Percentiles rank a stretch among this genome's conserved stretches.
These are phyloP conservation scores for Leptographium radiaticola DNA, from an alignment of 2,329 filamentous ascomycete genomes.

Conservation along the genomic window DNA sequence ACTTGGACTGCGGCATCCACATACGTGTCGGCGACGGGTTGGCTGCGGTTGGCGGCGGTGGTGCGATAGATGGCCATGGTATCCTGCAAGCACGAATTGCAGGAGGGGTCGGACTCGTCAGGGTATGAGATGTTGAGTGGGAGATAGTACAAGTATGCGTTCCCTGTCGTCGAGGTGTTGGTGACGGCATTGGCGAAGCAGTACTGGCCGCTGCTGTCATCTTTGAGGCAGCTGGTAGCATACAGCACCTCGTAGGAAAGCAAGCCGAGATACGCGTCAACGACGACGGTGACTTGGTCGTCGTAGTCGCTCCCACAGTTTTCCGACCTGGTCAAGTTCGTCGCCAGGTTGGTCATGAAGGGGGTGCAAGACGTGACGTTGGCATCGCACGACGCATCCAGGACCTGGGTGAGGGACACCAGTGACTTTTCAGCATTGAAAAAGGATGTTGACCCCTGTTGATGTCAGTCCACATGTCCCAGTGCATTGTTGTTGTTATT, in stretches of 20 bases:
- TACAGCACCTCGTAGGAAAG: constrained; percentile 67
- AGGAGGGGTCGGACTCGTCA: constrained; percentile 53
- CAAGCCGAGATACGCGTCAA: constrained; percentile 64
- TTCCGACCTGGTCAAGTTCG: constrained; percentile 43
- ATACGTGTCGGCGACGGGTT: constrained; percentile 59
- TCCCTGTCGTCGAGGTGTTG: constrained; percentile 55
- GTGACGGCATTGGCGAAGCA: constrained; percentile 76
- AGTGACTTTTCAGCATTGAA: constrained; percentile 66
- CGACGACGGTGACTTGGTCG: constrained; percentile 53
- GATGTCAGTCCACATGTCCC: too few species aligned
- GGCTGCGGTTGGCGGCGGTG: constrained; percentile 50
- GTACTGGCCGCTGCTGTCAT: constrained; percentile 53
- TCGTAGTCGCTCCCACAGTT: constrained; percentile 64
- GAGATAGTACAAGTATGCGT: constrained; percentile 75
- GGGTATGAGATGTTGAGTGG: constrained; percentile 65
- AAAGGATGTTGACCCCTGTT: constrained; percentile 67
- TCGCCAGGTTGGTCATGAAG: constrained; percentile 52
- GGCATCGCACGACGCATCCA: constrained; percentile 66
- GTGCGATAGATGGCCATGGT: constrained; percentile 73
- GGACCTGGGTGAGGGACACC: constrained; percentile 58
- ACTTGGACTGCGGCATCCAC: constrained; percentile 57
- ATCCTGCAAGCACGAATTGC: constrained; percentile 60
- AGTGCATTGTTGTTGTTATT: too few species aligned
- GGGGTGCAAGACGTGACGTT: constrained; percentile 51
- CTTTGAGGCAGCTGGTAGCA: constrained; percentile 64